Base-by-base conservation (phyloP, 1,284 basidiomycete species). In the Pseudozyma sp. region DNA sequence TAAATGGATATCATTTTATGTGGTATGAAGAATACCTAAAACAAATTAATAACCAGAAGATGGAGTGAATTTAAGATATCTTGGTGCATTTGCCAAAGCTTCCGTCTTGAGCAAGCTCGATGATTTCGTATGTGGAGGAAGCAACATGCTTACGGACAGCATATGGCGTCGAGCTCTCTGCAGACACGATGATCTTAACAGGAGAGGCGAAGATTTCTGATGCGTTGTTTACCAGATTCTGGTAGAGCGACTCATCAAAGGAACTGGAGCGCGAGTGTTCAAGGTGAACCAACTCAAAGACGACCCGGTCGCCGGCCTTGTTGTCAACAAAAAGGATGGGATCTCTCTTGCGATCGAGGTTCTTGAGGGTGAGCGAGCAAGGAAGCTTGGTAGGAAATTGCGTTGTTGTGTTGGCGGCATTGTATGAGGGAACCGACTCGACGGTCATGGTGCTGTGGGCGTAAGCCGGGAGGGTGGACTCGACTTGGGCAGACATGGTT, bases 81-180 rank as follows among this genome's bases (percentile, higher is more conserved):
- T 75, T 75, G 48, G 67, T 70, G 56, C 56, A 66, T 14, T 45
- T 59, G 44, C 63, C 72, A 38, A 70, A 59, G 43, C 52, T 56
- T 18, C 52, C 67, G 31, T 70, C 63, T 1, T 63, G 44, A 18
- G 57, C 63, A 25, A 70, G 57, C 48, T 70, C 42, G 57, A 75
- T 70, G 36, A 75, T 25, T 21, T 75, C 67, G 60, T 75, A 75
- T 2, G 72, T 67, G 35, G 59, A 59, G 3, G 67, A 70, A n/a
- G 72, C 67, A n/a, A 75, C 56, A 35, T 75, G 72, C 60, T 70
- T 75, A 11, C 72, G 40, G 13, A 75, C 59, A 13, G 72, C 72
- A 36, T 56, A 75, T 1, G 72, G 63, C 4, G 55, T 47, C 11
- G 31, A 13, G n/a, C 45, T 42, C 9, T 70, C 38, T 1, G 59